phyloP scores from a whole-genome alignment of 768 basidiomycete genomes.

The Boletus subparvulus region DNA sequence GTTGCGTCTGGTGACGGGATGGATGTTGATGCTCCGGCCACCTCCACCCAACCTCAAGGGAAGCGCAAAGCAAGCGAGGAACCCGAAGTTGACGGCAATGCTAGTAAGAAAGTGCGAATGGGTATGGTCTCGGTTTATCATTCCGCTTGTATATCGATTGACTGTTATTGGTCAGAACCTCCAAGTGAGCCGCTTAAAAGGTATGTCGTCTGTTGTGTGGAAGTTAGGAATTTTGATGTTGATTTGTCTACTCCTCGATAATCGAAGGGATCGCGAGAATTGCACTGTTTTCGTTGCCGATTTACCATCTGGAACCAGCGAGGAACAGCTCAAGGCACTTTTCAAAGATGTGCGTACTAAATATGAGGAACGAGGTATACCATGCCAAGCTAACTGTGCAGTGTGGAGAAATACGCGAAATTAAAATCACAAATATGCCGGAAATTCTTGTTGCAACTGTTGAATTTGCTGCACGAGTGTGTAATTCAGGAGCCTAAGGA shows the following conservation, averaged over 20 bases:
- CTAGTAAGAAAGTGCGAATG: conserved; percentile 61
- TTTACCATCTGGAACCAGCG: conserved; percentile 52
- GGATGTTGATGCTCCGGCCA: conserved; percentile 39
- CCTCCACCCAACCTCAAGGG: conserved; percentile 41
- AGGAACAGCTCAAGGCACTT: conserved; percentile 65
- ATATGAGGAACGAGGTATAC: neutral
- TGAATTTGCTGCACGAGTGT: conserved; percentile 71
- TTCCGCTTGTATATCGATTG: neutral
- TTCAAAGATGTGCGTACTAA: conserved; percentile 78
- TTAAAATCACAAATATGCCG: conserved; percentile 68
- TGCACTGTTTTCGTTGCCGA: conserved; percentile 86
- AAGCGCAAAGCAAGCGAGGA: conserved; percentile 68
- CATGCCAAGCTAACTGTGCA: conserved; percentile 34
- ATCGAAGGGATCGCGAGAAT: conserved; percentile 87
- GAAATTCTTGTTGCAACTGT: conserved; percentile 75
- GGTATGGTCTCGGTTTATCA: conserved; percentile 42
- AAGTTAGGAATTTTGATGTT: neutral
- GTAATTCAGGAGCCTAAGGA: neutral
- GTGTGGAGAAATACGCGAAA: conserved; percentile 87
- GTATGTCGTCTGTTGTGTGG: conserved; percentile 32
- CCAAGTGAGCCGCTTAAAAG: conserved; percentile 56
- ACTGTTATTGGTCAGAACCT: conserved; percentile 35
- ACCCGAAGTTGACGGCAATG: conserved; percentile 36
- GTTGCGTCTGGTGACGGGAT: conserved; percentile 29
- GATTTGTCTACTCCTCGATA: neutral